Percentiles rank a stretch among this genome's conserved stretches.
Conservation (phyloP, 2,329 filamentous ascomycete genomes). For the Pseudogymnoascus sp. region DNA sequence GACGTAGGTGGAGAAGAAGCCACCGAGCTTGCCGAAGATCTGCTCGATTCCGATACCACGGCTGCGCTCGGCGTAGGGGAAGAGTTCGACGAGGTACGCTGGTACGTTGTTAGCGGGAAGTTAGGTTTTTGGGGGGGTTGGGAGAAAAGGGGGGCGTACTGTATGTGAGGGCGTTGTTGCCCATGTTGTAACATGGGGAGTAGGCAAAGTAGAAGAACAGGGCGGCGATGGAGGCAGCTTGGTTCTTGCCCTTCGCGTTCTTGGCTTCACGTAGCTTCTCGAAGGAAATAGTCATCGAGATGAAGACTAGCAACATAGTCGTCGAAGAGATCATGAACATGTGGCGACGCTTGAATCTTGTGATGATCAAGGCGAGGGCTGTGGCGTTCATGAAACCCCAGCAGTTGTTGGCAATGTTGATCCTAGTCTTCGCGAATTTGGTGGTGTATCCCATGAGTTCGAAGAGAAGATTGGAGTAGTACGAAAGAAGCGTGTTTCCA, state of each 20-base stretch:
- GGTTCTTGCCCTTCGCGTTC: constrained; percentile 23
- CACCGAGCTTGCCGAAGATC: constrained; percentile 32
- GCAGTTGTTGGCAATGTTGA: constrained; percentile 38
- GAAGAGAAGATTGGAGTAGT: constrained; percentile 43
- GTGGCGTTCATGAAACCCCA: constrained; percentile 39
- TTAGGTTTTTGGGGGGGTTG: neutral
- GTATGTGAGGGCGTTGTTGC: constrained; percentile 59
- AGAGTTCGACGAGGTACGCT: constrained; percentile 51
- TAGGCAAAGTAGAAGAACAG: constrained; percentile 55
- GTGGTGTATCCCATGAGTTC: constrained; percentile 38
- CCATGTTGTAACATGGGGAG: constrained; percentile 53
- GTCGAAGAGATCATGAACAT: constrained; percentile 49
- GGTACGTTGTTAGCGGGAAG: neutral
- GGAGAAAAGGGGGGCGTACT: constrained; percentile 32
- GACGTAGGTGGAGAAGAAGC: constrained; percentile 41
- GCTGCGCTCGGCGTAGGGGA: constrained; percentile 48
- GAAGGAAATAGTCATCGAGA: constrained; percentile 46
- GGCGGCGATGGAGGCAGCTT: constrained; percentile 23
- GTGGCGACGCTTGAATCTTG: constrained; percentile 37
- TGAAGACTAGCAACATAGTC: constrained; percentile 45
- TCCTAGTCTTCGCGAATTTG: constrained; percentile 36
- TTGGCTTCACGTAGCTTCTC: constrained; percentile 31
- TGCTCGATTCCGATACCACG: constrained; percentile 44
- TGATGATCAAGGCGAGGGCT: constrained; percentile 34
- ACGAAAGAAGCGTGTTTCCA: constrained; percentile 38